Evolutionary conservation across 2,329 filamentous ascomycete genomes (phyloP).

Genomic region (Penicillium griseofulvum): DNA sequence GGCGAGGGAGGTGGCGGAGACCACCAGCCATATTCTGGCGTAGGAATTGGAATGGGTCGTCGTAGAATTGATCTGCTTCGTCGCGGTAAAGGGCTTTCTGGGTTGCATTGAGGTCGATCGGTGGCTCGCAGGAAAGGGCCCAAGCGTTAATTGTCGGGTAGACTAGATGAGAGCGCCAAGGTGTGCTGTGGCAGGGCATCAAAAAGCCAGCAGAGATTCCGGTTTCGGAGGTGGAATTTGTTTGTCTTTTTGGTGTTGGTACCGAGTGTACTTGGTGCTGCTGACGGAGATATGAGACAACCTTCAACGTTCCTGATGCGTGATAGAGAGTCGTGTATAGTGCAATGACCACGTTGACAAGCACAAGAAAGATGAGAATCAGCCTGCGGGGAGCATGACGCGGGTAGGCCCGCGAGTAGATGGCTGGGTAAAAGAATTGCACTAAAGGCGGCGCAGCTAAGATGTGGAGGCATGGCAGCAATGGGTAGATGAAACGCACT

Average conservation of each 20-base stretch:
- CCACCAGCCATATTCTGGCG: conserved; percentile 50
- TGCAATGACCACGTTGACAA: conserved; percentile 68
- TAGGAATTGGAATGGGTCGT: conserved; percentile 60
- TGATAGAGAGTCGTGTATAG: conserved; percentile 74
- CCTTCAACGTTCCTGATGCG: conserved; percentile 73
- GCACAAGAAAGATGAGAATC: conserved; percentile 59
- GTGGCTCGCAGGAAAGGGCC: conserved; percentile 87
- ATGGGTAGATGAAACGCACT: conserved; percentile 91
- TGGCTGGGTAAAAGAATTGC: conserved; percentile 59
- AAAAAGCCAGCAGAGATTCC: conserved; percentile 69
- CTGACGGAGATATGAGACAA: conserved; percentile 71
- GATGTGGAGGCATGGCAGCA: conserved; percentile 82
- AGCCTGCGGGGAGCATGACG: conserved; percentile 47
- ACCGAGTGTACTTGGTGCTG: conserved; percentile 62
- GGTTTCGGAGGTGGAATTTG: conserved; percentile 16
- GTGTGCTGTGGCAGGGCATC: conserved; percentile 93
- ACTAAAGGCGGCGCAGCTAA: conserved; percentile 68
- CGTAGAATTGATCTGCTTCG: conserved; percentile 90
- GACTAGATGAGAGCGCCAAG: conserved; percentile 86
- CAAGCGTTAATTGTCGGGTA: conserved; percentile 73
- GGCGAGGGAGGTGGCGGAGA: conserved; percentile 32
- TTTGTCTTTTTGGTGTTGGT: conserved; percentile 29
- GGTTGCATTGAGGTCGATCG: conserved; percentile 61
- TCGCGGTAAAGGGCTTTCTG: conserved; percentile 72
- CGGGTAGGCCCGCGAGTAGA: conserved; percentile 32